Evolutionary conservation across 768 basidiomycete genomes (phyloP).

Genomic region (Auricularia cornea): DNA sequence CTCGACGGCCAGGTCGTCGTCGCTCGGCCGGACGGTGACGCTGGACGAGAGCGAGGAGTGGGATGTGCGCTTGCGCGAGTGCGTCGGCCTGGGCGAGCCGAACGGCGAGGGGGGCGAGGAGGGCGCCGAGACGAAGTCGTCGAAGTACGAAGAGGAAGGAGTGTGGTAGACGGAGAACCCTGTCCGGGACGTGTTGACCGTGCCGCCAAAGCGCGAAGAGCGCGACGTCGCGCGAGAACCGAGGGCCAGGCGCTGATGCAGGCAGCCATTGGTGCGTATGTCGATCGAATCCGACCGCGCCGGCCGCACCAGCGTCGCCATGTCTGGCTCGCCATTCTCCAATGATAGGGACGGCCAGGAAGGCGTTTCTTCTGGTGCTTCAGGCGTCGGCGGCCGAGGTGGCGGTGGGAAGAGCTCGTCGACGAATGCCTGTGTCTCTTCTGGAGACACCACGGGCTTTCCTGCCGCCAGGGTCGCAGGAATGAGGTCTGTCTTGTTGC

Average conservation of each 20-base stretch:
- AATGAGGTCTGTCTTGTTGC: slow-evolving; percentile 68
- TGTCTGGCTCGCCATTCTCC: background rate
- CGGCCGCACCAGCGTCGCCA: slow-evolving; percentile 8
- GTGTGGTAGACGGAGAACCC: slow-evolving; percentile 64
- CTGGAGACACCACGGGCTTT: slow-evolving; percentile 24
- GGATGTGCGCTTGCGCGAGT: slow-evolving; percentile 3
- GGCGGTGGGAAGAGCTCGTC: slow-evolving; percentile 44
- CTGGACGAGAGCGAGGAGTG: slow-evolving; percentile 10
- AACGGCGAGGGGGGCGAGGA: slow-evolving; percentile 28
- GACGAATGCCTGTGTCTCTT: slow-evolving; percentile 46
- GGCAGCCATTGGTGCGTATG: slow-evolving; percentile 13
- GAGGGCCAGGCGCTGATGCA: slow-evolving; percentile 11
- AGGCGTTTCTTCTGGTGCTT: background rate
- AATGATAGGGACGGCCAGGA: background rate
- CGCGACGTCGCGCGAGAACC: slow-evolving; percentile 41
- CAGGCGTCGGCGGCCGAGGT: background rate
- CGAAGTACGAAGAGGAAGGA: slow-evolving; percentile 68
- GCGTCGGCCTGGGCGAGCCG: slow-evolving; percentile 11
- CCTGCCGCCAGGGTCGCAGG: slow-evolving; percentile 15
- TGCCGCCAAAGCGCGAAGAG: slow-evolving; percentile 37
- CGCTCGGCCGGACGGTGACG: slow-evolving; percentile 7
- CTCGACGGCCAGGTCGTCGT: slow-evolving; percentile 1
- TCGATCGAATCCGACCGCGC: slow-evolving; percentile 22
- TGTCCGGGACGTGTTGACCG: slow-evolving; percentile 50
- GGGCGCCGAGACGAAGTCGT: slow-evolving; percentile 41